phyloP scores from a whole-genome alignment of 768 basidiomycete genomes.

The Boletus sp. region DNA sequence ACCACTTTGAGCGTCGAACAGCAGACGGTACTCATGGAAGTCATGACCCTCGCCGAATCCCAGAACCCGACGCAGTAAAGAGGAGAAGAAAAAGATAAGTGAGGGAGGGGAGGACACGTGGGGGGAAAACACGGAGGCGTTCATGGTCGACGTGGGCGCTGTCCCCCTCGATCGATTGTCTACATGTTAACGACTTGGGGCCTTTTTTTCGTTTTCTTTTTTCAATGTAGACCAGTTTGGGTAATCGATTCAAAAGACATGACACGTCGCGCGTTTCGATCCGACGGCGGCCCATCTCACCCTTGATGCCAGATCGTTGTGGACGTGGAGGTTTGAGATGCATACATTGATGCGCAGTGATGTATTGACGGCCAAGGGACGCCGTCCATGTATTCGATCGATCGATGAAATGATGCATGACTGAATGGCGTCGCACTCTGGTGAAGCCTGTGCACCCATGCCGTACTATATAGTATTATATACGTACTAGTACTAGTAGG shows the following conservation, averaged over 20 bases:
- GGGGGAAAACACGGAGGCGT: neutral
- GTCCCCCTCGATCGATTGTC: neutral
- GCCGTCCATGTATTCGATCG: no score
- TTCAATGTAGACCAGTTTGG: neutral
- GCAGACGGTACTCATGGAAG: slow-evolving; percentile 81
- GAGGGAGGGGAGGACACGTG: no score
- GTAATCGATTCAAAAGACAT: neutral
- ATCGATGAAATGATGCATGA: no score
- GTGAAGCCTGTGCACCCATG: no score
- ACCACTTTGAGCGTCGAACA: slow-evolving; percentile 71
- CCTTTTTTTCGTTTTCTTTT: neutral
- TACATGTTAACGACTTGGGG: neutral
- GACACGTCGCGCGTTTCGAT: no score
- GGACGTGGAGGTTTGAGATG: no score
- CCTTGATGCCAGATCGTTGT: neutral
- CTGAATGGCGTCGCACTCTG: no score
- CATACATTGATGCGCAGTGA: no score
- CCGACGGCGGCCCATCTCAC: neutral
- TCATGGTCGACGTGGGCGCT: neutral
- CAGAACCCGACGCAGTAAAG: slow-evolving; percentile 14
- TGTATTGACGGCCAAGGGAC: no score
- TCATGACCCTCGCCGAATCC: slow-evolving; percentile 69
- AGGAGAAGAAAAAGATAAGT: neutral
- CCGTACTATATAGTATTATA: no score
- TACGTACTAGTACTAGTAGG: no score